phyloP scores from a whole-genome alignment of 208 protist species.

The Trypanosoma lewisi region DNA sequence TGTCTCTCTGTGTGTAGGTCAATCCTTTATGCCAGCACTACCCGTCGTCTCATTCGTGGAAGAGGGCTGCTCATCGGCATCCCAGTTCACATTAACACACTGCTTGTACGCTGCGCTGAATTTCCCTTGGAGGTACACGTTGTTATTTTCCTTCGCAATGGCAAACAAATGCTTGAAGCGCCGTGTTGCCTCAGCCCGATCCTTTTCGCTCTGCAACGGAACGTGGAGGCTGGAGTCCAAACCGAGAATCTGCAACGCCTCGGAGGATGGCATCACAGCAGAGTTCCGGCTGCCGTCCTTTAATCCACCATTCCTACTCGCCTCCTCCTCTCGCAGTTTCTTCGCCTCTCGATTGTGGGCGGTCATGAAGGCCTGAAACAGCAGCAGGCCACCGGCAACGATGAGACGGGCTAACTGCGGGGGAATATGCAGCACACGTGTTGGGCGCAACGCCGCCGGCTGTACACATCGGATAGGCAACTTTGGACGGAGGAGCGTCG shows the following conservation, averaged over 20 bases:
- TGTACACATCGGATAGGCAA: not conserved
- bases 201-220: constrained; percentile 32
- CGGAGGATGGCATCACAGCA: constrained; percentile 42
- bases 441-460: constrained; percentile 26
- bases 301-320: not conserved
- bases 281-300: not conserved
- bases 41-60: not conserved
- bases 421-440: constrained; percentile 42
- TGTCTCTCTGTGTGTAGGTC: too few species aligned
- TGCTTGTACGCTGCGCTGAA: constrained; percentile 75
- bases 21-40: not conserved
- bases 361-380: constrained; percentile 50
- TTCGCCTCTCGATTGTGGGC: constrained; percentile 52
- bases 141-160: constrained; percentile 49
- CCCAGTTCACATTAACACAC: constrained; percentile 72
- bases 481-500: not conserved
- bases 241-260: constrained; percentile 75
- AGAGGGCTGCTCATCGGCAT: constrained; percentile 23
- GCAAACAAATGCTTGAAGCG: constrained; percentile 70
- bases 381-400: constrained; percentile 30
- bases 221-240: constrained; percentile 36
- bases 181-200: constrained; percentile 36
- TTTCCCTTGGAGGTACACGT: constrained; percentile 78
- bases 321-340: constrained; percentile 32
- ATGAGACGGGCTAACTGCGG: constrained; percentile 50